Percentiles rank a stretch among this genome's conserved stretches.
Conservation (phyloP, 2,329 filamentous ascomycete genomes). For the Fusarium drepaniforme region DNA sequence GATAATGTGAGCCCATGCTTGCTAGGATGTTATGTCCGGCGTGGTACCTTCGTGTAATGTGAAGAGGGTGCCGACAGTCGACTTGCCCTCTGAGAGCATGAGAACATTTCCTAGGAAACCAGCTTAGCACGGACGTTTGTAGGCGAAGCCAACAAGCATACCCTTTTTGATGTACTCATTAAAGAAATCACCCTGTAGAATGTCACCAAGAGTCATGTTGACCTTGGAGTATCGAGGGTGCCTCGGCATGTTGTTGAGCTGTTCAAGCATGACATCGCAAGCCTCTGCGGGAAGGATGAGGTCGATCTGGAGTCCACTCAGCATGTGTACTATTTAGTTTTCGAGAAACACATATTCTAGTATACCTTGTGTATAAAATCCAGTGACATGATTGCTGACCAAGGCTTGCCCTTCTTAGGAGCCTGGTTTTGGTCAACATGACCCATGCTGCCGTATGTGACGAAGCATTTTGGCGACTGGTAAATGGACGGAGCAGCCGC, state of each 20-base stretch:
- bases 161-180: constrained; percentile 86
- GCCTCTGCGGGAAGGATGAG: constrained; percentile 77
- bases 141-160: constrained; percentile 47
- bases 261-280: constrained; percentile 65
- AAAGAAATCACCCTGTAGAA: constrained; percentile 83
- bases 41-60: constrained; percentile 74
- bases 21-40: background rate
- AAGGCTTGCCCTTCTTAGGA: constrained; percentile 81
- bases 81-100: constrained; percentile 85
- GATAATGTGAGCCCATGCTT: constrained; percentile 1
- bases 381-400: constrained; percentile 74
- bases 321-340: background rate
- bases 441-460: constrained; percentile 75
- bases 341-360: background rate
- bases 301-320: constrained; percentile 62
- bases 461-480: constrained; percentile 76
- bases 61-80: constrained; percentile 79
- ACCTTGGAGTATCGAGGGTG: constrained; percentile 73
- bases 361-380: constrained; percentile 76
- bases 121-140: background rate
- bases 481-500: constrained; percentile 61
- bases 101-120: constrained; percentile 73
- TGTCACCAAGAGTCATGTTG: constrained; percentile 76
- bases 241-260: constrained; percentile 56
- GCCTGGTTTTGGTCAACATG: constrained; percentile 79